Evolutionary conservation across 805 yeast species (phyloP).

Genomic region (Candida ulmi): DNA sequence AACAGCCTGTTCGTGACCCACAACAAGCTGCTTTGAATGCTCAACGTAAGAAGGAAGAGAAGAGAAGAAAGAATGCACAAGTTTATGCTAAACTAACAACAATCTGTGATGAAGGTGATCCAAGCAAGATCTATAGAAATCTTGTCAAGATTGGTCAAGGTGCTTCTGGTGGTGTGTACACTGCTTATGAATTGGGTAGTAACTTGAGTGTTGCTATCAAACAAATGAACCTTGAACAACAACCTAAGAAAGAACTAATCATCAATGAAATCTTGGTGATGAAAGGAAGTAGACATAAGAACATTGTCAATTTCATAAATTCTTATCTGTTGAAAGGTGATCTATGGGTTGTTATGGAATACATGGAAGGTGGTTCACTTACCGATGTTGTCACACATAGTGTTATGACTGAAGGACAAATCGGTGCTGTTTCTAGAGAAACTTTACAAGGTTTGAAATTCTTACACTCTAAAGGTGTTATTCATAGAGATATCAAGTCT

Average conservation of each 20-base stretch:
- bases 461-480: constrained; percentile 86
- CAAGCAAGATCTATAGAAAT: constrained; percentile 59
- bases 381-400: constrained; percentile 92
- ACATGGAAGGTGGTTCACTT: constrained; percentile 97
- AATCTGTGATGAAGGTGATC: constrained; percentile 85
- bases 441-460: constrained; percentile 82
- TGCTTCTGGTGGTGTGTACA: constrained; percentile 95
- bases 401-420: constrained; percentile 88
- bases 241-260: constrained; percentile 92
- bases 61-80: constrained; percentile 65
- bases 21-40: constrained; percentile 47
- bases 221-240: constrained; percentile 92
- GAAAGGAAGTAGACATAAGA: constrained; percentile 86
- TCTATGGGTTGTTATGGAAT: constrained; percentile 98
- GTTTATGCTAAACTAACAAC: constrained; percentile 63
- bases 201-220: constrained; percentile 80
- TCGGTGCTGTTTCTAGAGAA: constrained; percentile 91
- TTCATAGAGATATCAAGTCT: constrained; percentile 93
- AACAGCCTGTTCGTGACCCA: constrained; percentile 42
- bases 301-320: constrained; percentile 91
- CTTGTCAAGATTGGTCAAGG: constrained; percentile 93
- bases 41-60: constrained; percentile 73
- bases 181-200: constrained; percentile 62
- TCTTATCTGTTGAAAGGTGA: constrained; percentile 73
- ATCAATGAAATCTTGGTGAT: constrained; percentile 93